These are phyloP conservation scores for Rasamsonia emersonii DNA, from an alignment of 2,329 filamentous ascomycete species.

Conservation along the genomic window DNA sequence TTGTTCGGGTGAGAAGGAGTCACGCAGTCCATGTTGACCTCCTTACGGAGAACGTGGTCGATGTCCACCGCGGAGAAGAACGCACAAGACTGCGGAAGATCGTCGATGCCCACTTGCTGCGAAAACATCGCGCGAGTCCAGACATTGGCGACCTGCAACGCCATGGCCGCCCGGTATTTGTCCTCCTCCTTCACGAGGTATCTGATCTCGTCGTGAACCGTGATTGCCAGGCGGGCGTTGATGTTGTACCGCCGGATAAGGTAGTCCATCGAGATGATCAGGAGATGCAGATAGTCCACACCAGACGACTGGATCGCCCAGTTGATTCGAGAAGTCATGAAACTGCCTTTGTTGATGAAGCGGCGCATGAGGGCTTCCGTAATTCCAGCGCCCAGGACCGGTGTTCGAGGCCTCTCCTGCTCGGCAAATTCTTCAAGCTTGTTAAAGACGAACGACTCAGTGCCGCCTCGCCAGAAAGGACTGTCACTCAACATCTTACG, in stretches of 20 bases:
- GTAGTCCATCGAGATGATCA: slow-evolving; percentile 93
- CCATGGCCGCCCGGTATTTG: slow-evolving; percentile 83
- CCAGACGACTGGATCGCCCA: slow-evolving; percentile 98
- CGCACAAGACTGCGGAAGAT: slow-evolving; percentile 86
- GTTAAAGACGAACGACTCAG: slow-evolving; percentile 97
- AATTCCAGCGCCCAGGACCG: slow-evolving; percentile 87
- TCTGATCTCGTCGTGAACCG: slow-evolving; percentile 94
- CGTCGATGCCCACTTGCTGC: slow-evolving; percentile 91
- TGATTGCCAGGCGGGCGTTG: slow-evolving; percentile 76
- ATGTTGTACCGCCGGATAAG: slow-evolving; percentile 78
- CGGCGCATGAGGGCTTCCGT: slow-evolving; percentile 88
- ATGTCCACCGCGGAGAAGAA: slow-evolving; percentile 96
- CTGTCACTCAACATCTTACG: slow-evolving; percentile 63
- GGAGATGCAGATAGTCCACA: slow-evolving; percentile 90
- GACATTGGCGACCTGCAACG: slow-evolving; percentile 84
- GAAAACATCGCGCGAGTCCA: slow-evolving; percentile 98
- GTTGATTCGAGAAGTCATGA: slow-evolving; percentile 94
- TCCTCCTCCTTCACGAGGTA: slow-evolving; percentile 82
- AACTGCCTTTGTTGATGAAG: slow-evolving; percentile 79
- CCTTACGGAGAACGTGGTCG: slow-evolving; percentile 90
- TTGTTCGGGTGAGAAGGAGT: slow-evolving; percentile 74
- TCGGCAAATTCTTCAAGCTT: slow-evolving; percentile 96
- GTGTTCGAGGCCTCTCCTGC: slow-evolving; percentile 81
- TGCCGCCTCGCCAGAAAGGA: slow-evolving; percentile 90
- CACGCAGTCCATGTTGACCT: slow-evolving; percentile 95